A percentile compares a stretch with the other conserved stretches of the same genome.
phyloP scores from a whole-genome alignment of 2,329 filamentous ascomycete genomes.

The Trichoderma sp. region DNA sequence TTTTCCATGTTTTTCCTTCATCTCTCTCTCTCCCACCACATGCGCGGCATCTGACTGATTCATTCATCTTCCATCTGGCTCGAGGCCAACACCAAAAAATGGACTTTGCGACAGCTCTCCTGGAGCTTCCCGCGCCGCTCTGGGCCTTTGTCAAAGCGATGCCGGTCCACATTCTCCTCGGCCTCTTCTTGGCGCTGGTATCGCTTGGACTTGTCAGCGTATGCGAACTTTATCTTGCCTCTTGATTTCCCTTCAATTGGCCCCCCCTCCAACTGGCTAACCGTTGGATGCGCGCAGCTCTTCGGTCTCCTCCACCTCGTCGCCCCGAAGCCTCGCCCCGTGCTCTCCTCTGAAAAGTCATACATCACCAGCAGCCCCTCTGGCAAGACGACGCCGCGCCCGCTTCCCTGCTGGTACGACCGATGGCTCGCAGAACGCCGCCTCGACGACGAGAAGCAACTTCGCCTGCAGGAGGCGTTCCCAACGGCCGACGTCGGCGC shows the following conservation, averaged over 20 bases:
- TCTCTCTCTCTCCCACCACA: background rate
- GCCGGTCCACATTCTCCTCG: slow-evolving; percentile 39
- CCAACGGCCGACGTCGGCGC: slow-evolving; percentile 48
- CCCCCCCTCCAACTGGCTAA: slow-evolving; percentile 3
- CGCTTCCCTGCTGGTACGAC: slow-evolving; percentile 85
- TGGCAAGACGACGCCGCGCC: slow-evolving; percentile 40
- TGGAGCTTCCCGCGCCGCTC: slow-evolving; percentile 35
- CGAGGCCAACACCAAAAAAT: slow-evolving; percentile 19
- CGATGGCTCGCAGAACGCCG: slow-evolving; percentile 62
- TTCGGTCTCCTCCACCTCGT: slow-evolving; percentile 69
- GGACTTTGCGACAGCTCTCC: slow-evolving; percentile 24
- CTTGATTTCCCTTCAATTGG: background rate
- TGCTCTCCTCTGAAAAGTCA: slow-evolving; percentile 75
- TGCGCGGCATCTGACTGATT: background rate
- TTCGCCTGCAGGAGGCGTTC: slow-evolving; percentile 37
- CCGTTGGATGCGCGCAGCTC: slow-evolving; percentile 36
- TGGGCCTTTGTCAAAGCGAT: slow-evolving; percentile 37
- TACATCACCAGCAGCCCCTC: slow-evolving; percentile 73
- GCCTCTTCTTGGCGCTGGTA: slow-evolving; percentile 34
- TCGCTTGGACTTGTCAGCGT: slow-evolving; percentile 39
- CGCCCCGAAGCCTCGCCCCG: slow-evolving; percentile 74
- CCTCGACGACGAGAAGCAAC: slow-evolving; percentile 42
- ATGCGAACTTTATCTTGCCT: slow-evolving; percentile 22
- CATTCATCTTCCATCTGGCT: background rate
- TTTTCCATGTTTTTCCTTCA: background rate